phyloP scores from a whole-genome alignment of 192 early-diverging fungal species.

The Rhizoclosmatium globosum region DNA sequence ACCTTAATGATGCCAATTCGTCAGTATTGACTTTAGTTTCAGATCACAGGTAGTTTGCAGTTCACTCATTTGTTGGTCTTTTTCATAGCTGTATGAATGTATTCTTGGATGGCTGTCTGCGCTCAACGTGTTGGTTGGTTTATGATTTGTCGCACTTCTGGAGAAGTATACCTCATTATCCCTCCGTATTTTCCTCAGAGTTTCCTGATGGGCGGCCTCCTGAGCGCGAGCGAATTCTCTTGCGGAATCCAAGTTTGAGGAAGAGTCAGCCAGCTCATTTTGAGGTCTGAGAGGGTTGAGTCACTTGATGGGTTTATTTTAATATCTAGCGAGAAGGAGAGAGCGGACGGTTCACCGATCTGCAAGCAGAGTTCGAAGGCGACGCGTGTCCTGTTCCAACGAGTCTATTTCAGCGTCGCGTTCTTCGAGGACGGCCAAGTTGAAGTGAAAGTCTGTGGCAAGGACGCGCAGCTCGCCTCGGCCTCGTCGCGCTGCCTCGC shows the following conservation, averaged over 20 bases:
- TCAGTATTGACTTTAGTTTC: constrained; percentile 18
- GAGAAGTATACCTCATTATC: constrained; percentile 44
- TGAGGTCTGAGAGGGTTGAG: constrained; percentile 42
- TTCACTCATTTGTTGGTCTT: constrained; percentile 12
- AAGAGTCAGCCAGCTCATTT: constrained; percentile 40
- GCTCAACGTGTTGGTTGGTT: not conserved
- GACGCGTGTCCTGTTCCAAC: constrained; percentile 17
- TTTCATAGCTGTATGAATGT: constrained; percentile 3
- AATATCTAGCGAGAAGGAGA: not conserved
- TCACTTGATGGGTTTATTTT: constrained; percentile 32
- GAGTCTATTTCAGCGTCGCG: constrained; percentile 50
- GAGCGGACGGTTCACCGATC: too few species aligned
- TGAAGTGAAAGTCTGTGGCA: constrained; percentile 52
- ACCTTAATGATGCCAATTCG: constrained; percentile 7
- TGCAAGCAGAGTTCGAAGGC: too few species aligned
- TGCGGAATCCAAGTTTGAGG: constrained; percentile 33
- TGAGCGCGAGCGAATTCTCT: constrained; percentile 41
- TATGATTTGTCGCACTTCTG: not conserved
- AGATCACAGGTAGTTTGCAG: constrained; percentile 23
- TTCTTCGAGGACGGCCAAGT: constrained; percentile 47
- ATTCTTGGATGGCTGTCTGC: constrained; percentile 17
- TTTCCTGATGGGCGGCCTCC: constrained; percentile 49
- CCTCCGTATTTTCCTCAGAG: constrained; percentile 31
- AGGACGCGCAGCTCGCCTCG: constrained; percentile 15
- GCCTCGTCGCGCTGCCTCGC: constrained; percentile 12